Evolutionary conservation across 805 yeast genomes (phyloP).

Genomic region (Brettanomyces bruxellensis): DNA sequence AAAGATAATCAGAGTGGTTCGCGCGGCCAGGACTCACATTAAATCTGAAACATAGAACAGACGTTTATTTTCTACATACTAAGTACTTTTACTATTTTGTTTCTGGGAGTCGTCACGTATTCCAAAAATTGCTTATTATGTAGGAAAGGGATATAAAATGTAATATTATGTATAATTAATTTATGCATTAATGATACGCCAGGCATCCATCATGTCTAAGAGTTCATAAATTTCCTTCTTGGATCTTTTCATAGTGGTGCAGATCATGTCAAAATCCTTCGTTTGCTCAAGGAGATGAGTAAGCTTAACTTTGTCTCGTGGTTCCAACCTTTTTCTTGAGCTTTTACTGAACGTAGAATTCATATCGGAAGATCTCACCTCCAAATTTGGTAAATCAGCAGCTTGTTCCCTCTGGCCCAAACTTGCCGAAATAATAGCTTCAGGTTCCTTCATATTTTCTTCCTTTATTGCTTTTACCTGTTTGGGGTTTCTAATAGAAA

Average conservation of each 20-base stretch:
- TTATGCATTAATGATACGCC: slow-evolving; percentile 33
- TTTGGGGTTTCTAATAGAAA: neutral
- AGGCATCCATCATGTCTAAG: slow-evolving; percentile 36
- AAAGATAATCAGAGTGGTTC: too few species aligned
- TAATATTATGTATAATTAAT: neutral
- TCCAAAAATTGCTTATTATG: too few species aligned
- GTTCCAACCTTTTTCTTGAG: slow-evolving; percentile 12
- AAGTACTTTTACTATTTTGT: too few species aligned
- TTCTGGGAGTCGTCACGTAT: too few species aligned
- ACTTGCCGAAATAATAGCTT: neutral
- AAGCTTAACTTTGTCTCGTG: slow-evolving; percentile 27
- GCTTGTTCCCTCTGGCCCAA: neutral
- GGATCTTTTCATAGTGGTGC: slow-evolving; percentile 58
- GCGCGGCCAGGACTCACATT: too few species aligned
- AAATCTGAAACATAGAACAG: too few species aligned
- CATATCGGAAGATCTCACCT: neutral
- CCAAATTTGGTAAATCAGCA: neutral
- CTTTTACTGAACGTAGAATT: slow-evolving; percentile 4
- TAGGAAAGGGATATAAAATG: neutral
- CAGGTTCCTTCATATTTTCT: neutral
- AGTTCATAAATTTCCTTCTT: slow-evolving; percentile 44
- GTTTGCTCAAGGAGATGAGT: slow-evolving; percentile 39
- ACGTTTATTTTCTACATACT: too few species aligned
- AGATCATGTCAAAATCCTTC: slow-evolving; percentile 55
- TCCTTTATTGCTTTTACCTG: slow-evolving; percentile 1